phyloP scores from a whole-genome alignment of 1,284 basidiomycete genomes.

The Marasmius sp. region DNA sequence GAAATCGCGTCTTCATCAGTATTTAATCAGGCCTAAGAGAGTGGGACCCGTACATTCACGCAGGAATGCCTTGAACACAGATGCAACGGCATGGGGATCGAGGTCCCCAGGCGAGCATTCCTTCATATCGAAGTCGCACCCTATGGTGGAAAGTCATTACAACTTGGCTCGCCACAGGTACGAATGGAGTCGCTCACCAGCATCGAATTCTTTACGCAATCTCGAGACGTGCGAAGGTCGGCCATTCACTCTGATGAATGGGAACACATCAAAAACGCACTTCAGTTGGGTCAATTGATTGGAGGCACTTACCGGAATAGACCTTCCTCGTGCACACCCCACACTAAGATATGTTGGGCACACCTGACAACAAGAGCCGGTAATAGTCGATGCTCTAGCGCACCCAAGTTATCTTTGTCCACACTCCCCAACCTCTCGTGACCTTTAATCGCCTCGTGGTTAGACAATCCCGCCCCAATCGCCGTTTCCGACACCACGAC shows the following conservation, averaged over 20 bases:
- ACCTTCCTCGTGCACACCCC: constrained; percentile 84
- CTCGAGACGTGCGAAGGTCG: constrained; percentile 74
- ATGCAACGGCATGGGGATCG: constrained; percentile 90
- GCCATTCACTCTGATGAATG: constrained; percentile 61
- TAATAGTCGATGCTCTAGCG: constrained; percentile 56
- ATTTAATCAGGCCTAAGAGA: not conserved
- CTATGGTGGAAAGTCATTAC: constrained; percentile 33
- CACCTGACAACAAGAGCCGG: constrained; percentile 78
- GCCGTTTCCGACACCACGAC: constrained; percentile 62
- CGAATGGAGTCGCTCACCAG: constrained; percentile 46
- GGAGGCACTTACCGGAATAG: constrained; percentile 63
- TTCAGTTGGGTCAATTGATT: not conserved
- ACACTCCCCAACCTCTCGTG: constrained; percentile 23
- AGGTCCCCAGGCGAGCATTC: constrained; percentile 78
- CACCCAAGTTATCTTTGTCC: constrained; percentile 26
- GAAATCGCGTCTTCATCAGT: constrained; percentile 5
- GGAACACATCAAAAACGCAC: constrained; percentile 13
- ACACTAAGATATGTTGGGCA: constrained; percentile 75
- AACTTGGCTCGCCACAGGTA: constrained; percentile 11
- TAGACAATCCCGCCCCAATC: constrained; percentile 24
- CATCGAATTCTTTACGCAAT: constrained; percentile 81
- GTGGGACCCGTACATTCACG: constrained; percentile 65
- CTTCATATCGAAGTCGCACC: constrained; percentile 81
- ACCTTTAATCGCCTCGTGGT: constrained; percentile 22
- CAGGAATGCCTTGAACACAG: constrained; percentile 78